Percentiles rank a stretch among this genome's conserved stretches.
Conservation (phyloP, 2,329 filamentous ascomycete genomes). For the Xylariaceae sp. region DNA sequence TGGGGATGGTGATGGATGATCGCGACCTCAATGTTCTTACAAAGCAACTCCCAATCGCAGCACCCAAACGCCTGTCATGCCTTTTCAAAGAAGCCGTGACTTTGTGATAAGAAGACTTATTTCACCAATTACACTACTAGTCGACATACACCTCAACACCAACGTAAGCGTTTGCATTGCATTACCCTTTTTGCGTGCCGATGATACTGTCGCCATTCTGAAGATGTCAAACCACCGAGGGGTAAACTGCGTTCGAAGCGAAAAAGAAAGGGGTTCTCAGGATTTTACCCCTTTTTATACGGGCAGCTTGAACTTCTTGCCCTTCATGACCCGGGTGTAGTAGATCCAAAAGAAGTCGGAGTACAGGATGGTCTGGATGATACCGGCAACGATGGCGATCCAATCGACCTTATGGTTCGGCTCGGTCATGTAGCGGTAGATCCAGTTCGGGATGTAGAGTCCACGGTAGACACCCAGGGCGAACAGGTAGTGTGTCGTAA, state of each 20-base stretch:
- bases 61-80: slow-evolving; percentile 22
- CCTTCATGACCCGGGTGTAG: slow-evolving; percentile 91
- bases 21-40: slow-evolving; percentile 10
- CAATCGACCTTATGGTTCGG: slow-evolving; percentile 67
- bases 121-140: not conserved
- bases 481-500: slow-evolving; percentile 96
- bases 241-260: not conserved
- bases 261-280: not conserved
- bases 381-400: slow-evolving; percentile 81
- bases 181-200: not conserved
- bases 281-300: slow-evolving; percentile 47
- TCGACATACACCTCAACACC: not conserved
- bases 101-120: slow-evolving; percentile 7
- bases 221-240: not conserved
- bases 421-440: slow-evolving; percentile 82
- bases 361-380: slow-evolving; percentile 92
- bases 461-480: slow-evolving; percentile 87
- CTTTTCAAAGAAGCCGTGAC: slow-evolving; percentile 11
- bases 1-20: slow-evolving; percentile 9
- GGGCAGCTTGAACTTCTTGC: slow-evolving; percentile 80
- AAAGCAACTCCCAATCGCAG: slow-evolving; percentile 14
- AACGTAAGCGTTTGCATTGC: not conserved
- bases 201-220: not conserved
- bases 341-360: slow-evolving; percentile 99
- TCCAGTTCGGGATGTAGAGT: slow-evolving; percentile 98